Conservation (phyloP, 768 basidiomycete species). For the Boletales sp. region DNA sequence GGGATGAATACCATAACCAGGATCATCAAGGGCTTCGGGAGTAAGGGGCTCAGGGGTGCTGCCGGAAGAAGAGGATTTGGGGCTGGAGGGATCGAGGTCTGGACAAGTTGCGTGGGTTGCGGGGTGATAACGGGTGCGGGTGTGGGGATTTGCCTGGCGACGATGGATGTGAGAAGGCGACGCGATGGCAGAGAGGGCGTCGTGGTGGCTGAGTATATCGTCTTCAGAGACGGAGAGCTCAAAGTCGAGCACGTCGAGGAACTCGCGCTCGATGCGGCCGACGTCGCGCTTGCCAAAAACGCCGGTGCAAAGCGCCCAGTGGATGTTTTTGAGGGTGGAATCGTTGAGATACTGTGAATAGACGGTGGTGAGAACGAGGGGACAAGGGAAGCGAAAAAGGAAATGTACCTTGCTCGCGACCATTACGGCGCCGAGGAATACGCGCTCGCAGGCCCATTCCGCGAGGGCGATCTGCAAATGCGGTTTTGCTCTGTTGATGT, state of each 20-base stretch:
- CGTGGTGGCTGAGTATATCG: slow-evolving; percentile 53
- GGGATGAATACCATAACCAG: slow-evolving; percentile 17
- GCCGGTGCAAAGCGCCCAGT: slow-evolving; percentile 85
- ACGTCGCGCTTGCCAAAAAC: slow-evolving; percentile 81
- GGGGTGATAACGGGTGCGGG: slow-evolving; percentile 14
- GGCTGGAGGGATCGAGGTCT: slow-evolving; percentile 41
- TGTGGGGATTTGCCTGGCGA: slow-evolving; percentile 23
- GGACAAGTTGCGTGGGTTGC: slow-evolving; percentile 32
- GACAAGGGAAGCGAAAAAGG: slow-evolving; percentile 18
- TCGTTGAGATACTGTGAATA: slow-evolving; percentile 72
- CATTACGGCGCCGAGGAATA: slow-evolving; percentile 89
- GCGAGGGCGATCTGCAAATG: slow-evolving; percentile 79
- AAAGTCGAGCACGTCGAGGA: slow-evolving; percentile 75
- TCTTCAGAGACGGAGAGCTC: slow-evolving; percentile 63
- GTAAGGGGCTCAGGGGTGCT: slow-evolving; percentile 34
- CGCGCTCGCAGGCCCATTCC: slow-evolving; percentile 85
- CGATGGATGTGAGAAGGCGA: slow-evolving; percentile 25
- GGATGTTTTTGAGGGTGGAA: slow-evolving; percentile 85
- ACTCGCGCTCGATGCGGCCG: slow-evolving; percentile 79
- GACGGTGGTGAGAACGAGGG: slow-evolving; percentile 3
- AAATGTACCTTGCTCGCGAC: slow-evolving; percentile 71
- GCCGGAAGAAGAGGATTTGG: slow-evolving; percentile 35
- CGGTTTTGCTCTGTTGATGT: slow-evolving; percentile 72
- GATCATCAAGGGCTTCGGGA: slow-evolving; percentile 22
- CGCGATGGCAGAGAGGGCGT: slow-evolving; percentile 30